Percentiles rank a stretch among this genome's conserved stretches.
These are phyloP conservation scores for Populus nigra DNA, from an alignment of 345 rosid species.

Conservation along the genomic window DNA sequence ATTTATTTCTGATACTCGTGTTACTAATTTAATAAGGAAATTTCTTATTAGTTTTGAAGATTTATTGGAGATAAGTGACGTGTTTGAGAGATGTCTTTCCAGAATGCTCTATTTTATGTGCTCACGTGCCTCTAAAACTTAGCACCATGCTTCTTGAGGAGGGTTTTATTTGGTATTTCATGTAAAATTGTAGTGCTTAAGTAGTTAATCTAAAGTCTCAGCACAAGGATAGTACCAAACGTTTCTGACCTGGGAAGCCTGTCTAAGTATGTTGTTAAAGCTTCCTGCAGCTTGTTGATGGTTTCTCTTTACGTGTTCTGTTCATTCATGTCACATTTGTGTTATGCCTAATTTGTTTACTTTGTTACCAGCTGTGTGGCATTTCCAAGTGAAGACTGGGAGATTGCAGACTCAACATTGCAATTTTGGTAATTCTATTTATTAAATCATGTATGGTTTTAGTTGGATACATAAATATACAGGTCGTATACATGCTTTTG, in stretches of 20 bases:
- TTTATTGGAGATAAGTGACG: not conserved
- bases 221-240: not conserved
- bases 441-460: constrained; percentile 6
- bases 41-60: not conserved
- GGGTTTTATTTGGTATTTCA: not conserved
- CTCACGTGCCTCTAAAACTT: too few relatives aligned
- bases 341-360: constrained; percentile 18
- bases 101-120: too few relatives aligned
- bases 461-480: too few relatives aligned
- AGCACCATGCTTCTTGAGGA: too few relatives aligned
- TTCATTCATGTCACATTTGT: constrained; percentile 1
- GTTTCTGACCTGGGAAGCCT: not conserved
- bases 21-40: not conserved
- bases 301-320: not conserved
- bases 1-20: not conserved
- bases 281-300: not conserved
- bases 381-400: constrained; percentile 95
- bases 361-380: constrained; percentile 66
- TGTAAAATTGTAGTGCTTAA: not conserved
- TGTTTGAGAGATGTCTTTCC: too few relatives aligned
- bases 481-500: too few relatives aligned
- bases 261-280: not conserved
- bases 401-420: constrained; percentile 96
- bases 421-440: constrained; percentile 71
- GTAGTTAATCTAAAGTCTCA: not conserved